These are phyloP conservation scores for Suillus tomentosus DNA, from an alignment of 768 basidiomycete genomes.

Conservation along the genomic window DNA sequence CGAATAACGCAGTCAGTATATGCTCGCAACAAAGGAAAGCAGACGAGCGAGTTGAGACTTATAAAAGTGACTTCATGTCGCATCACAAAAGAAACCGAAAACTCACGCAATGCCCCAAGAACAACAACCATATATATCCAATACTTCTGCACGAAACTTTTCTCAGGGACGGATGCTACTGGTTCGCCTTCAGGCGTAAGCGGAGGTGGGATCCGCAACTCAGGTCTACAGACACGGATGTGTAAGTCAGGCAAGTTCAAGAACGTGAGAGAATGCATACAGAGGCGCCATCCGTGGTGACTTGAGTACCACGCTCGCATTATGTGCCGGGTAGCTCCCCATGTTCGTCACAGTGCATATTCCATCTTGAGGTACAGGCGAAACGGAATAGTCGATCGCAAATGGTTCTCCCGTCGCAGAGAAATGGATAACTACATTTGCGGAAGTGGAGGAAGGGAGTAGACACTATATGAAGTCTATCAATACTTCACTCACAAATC, in stretches of 20 bases:
- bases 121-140: slow-evolving; percentile 79
- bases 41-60: neutral
- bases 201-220: slow-evolving; percentile 66
- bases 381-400: slow-evolving; percentile 72
- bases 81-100: neutral
- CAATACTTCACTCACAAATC: slow-evolving; percentile 39
- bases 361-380: slow-evolving; percentile 68
- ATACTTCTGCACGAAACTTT: slow-evolving; percentile 85
- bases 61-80: neutral
- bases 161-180: slow-evolving; percentile 62
- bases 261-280: slow-evolving; percentile 38
- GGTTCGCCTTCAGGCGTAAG: slow-evolving; percentile 67
- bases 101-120: slow-evolving; percentile 61
- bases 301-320: slow-evolving; percentile 59
- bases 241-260: neutral
- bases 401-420: slow-evolving; percentile 50
- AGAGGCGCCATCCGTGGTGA: slow-evolving; percentile 53
- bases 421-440: slow-evolving; percentile 60
- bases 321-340: slow-evolving; percentile 31
- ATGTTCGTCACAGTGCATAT: slow-evolving; percentile 49
- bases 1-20: neutral
- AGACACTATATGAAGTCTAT: slow-evolving; percentile 57
- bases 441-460: slow-evolving; percentile 52
- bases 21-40: neutral
- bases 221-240: slow-evolving; percentile 49